Base-by-base conservation (phyloP, 2,329 filamentous ascomycete genomes). In the Penicillium sp. region DNA sequence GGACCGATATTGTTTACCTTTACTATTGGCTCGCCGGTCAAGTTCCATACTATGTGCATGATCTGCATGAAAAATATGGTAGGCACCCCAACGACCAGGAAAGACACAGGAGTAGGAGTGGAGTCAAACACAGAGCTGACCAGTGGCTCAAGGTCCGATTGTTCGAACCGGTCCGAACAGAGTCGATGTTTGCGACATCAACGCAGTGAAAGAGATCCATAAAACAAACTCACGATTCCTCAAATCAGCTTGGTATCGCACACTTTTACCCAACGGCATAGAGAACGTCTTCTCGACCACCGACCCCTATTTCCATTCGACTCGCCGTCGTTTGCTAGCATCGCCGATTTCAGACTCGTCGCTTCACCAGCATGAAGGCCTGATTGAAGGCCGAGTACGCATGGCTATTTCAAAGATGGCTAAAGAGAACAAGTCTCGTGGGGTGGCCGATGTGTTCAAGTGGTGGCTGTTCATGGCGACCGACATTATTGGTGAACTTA, bases 381-480 rank as follows among this genome's bases (percentile, higher is more conserved):
- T 65, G 62, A 67, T 82, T 9, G 58, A 70, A 3, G 58, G 56
- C 0, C 74, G 72, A 16, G 68, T 75, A 0, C 60, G 68, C 0
- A 55, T 78, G 9, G 65, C 78, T 0, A 69, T 83, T 1, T 29
- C 71, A 2, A 69, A 66, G 43, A 82, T 84, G 21, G 63, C 54
- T 0, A 64, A 74, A n/a, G 79, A 83, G 44, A 71, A 75, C 54
- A 51, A 70, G 57, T 61, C 46, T 15, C 59, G 58, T 0, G 72
- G 75, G 0, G 66, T 54, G 0, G 70, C 67, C 0, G 80, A 85
- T 53, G 65, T 83, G 0, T 72, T 74, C 52, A 81, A 81, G 51
- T 84, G 81, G 81, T 80, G 73, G 68, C 63, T 76, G 6, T 81
- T 81, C 47, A 76, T 82, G 72, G 67, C 80, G 0, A 81, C 80